Conservation (phyloP, 768 basidiomycete species). For the Tremella mesenterica region DNA sequence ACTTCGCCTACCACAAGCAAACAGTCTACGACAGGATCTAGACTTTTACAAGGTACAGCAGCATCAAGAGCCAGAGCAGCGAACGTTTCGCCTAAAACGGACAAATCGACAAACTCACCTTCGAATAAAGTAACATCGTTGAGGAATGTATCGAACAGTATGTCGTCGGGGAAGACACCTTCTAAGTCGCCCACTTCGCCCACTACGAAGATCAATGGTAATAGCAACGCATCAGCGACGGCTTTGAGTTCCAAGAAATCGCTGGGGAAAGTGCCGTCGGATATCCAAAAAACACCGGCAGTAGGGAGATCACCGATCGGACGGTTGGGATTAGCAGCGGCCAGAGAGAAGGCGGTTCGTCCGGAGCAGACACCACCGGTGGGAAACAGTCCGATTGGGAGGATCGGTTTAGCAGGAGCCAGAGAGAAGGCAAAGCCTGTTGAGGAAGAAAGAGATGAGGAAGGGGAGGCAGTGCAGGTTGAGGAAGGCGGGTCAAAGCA, state of each 20-base stretch:
- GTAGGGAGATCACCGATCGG: slow-evolving; percentile 20
- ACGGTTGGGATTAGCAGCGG: slow-evolving; percentile 19
- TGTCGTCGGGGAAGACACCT: background rate
- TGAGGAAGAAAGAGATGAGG: too few relatives aligned
- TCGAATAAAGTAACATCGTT: background rate
- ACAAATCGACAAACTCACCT: background rate
- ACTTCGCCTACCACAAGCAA: background rate
- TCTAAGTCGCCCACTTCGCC: background rate
- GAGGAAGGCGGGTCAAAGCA: too few relatives aligned
- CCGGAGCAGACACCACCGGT: slow-evolving; percentile 10
- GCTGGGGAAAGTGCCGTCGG: too few relatives aligned
- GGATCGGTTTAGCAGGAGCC: slow-evolving; percentile 22
- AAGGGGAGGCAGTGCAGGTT: too few relatives aligned
- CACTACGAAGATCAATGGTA: too few relatives aligned
- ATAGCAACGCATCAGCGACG: too few relatives aligned
- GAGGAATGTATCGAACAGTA: background rate
- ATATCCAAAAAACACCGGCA: background rate
- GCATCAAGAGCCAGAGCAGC: slow-evolving; percentile 27
- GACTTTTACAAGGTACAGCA: slow-evolving; percentile 35
- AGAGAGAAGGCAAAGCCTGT: background rate
- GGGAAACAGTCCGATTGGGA: slow-evolving; percentile 19
- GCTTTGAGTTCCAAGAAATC: too few relatives aligned
- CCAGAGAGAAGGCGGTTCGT: background rate
- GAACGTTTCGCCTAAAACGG: background rate
- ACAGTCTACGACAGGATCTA: slow-evolving; percentile 5